Conservation (phyloP, 768 basidiomycete genomes). For the Lactarius vividus region DNA sequence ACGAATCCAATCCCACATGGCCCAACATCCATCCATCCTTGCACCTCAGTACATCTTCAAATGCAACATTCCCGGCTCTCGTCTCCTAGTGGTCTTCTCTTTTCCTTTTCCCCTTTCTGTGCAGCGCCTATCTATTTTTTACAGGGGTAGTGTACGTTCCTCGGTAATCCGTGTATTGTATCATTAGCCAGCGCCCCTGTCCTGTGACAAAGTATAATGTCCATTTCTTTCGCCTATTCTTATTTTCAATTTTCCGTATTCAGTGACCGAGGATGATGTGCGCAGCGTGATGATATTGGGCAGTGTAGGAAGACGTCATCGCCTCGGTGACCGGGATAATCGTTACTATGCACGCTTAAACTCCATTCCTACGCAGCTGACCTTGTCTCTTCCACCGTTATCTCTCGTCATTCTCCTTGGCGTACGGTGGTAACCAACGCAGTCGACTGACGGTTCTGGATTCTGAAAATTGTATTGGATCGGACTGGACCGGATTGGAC, state of each 20-base stretch:
- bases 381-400: neutral
- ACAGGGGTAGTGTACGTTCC: constrained; percentile 23
- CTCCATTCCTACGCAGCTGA: neutral
- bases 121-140: constrained; percentile 25
- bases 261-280: neutral
- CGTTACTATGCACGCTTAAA: neutral
- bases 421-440: neutral
- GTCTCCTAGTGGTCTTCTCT: neutral
- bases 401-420: neutral
- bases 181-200: constrained; percentile 20
- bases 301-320: neutral
- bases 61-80: constrained; percentile 1
- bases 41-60: constrained; percentile 4
- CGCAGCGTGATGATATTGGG: neutral
- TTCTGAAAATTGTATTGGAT: neutral
- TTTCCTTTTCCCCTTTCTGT: constrained; percentile 1
- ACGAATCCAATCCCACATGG: constrained; percentile 2
- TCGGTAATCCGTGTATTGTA: constrained; percentile 27
- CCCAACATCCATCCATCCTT: constrained; percentile 4
- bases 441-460: neutral
- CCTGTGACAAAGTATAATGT: constrained; percentile 26
- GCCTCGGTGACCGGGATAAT: neutral
- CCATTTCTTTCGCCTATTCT: constrained; percentile 6
- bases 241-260: neutral
- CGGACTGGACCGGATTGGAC: neutral